Conservation (phyloP, 2,329 filamentous ascomycete species). For the Epichloe scottii region DNA sequence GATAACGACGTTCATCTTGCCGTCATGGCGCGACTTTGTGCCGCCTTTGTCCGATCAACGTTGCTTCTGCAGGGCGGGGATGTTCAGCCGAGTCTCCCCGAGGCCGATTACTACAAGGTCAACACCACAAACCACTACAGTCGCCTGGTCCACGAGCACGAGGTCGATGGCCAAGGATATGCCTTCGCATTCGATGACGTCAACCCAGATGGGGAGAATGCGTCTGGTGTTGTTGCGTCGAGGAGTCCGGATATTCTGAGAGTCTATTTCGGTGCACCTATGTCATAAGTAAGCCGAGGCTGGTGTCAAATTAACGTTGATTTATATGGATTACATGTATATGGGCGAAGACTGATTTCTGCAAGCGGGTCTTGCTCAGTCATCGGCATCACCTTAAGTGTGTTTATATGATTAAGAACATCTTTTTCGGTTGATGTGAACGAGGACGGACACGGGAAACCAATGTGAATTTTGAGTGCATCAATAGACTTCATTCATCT, state of each 20-base stretch:
- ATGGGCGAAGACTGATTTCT: too few relatives aligned
- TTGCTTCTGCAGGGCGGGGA: conserved; percentile 33
- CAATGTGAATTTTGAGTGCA: too few relatives aligned
- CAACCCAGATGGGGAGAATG: conserved; percentile 42
- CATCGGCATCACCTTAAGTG: too few relatives aligned
- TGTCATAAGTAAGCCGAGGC: neutral
- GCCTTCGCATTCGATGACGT: conserved; percentile 60
- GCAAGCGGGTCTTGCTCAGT: too few relatives aligned
- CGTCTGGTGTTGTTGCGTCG: conserved; percentile 23
- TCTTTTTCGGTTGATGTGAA: too few relatives aligned
- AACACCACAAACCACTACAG: conserved; percentile 42
- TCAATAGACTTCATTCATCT: too few relatives aligned
- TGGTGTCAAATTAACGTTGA: neutral
- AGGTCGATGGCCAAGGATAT: conserved; percentile 48
- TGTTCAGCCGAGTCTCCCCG: conserved; percentile 27
- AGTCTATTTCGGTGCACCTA: conserved; percentile 17
- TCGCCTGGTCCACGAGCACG: conserved; percentile 45
- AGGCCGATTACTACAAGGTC: conserved; percentile 31
- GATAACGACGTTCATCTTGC: conserved; percentile 30
- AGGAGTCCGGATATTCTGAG: conserved; percentile 14
- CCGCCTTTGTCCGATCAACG: conserved; percentile 36
- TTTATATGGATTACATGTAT: neutral
- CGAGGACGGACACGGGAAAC: too few relatives aligned
- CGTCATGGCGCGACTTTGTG: conserved; percentile 35
- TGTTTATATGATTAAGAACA: too few relatives aligned